Evolutionary conservation across 805 yeast genomes (phyloP).

Genomic region (Candida krabiensis): DNA sequence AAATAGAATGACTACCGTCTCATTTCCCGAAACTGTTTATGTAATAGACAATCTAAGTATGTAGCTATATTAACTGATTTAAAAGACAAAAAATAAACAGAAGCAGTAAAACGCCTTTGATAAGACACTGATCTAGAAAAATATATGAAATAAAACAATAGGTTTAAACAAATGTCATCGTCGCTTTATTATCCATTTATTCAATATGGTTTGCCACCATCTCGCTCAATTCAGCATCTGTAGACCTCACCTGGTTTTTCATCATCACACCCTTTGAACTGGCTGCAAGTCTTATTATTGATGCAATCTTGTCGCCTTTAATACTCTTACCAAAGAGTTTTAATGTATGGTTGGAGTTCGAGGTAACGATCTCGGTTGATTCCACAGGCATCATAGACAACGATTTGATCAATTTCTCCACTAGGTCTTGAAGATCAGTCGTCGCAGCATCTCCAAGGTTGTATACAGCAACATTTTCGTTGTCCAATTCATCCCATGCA

Average conservation of each 20-base stretch:
- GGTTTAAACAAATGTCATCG: too few relatives aligned
- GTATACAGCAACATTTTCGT: slow-evolving; percentile 65
- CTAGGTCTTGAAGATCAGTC: slow-evolving; percentile 53
- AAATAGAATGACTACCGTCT: too few relatives aligned
- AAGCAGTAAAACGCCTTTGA: too few relatives aligned
- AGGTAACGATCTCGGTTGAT: slow-evolving; percentile 63
- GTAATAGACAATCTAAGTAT: too few relatives aligned
- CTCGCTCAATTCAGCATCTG: slow-evolving; percentile 48
- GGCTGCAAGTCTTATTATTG: slow-evolving; percentile 47
- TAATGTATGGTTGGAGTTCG: slow-evolving; percentile 62
- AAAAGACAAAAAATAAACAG: too few relatives aligned
- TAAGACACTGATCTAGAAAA: too few relatives aligned
- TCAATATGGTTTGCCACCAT: slow-evolving; percentile 52
- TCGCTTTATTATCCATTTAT: slow-evolving; percentile 20
- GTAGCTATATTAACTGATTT: too few relatives aligned
- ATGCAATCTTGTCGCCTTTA: slow-evolving; percentile 54
- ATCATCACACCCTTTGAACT: slow-evolving; percentile 51
- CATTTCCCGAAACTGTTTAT: too few relatives aligned
- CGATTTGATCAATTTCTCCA: slow-evolving; percentile 48
- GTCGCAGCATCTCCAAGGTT: slow-evolving; percentile 50
- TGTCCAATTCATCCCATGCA: slow-evolving; percentile 69
- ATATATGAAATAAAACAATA: too few relatives aligned
- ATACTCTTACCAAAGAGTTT: slow-evolving; percentile 81
- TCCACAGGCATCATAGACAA: slow-evolving; percentile 75
- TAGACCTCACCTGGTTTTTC: slow-evolving; percentile 59